Conservation (phyloP, 2,329 filamentous ascomycete genomes). For the Penicillium sp. region DNA sequence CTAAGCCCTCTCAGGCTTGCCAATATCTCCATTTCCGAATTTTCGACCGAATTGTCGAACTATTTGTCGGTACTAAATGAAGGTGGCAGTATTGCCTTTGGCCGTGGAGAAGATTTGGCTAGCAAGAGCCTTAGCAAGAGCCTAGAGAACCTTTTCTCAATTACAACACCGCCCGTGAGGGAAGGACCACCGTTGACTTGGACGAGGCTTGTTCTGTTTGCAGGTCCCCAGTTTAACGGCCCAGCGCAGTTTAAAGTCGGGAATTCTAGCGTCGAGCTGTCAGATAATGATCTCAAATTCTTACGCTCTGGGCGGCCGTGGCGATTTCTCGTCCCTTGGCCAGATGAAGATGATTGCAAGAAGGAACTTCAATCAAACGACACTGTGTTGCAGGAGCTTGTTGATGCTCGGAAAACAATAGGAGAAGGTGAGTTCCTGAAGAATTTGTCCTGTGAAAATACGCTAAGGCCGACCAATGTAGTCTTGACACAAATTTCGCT, state of each 20-base stretch:
- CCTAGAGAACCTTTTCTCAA: too few relatives aligned
- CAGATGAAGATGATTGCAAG: not conserved
- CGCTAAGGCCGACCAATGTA: constrained; percentile 1
- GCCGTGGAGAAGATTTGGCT: constrained; percentile 1
- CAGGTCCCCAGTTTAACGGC: not conserved
- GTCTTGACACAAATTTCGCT: not conserved
- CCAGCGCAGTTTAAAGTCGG: constrained; percentile 1
- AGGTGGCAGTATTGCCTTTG: constrained; percentile 5
- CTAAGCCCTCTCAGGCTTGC: too few relatives aligned
- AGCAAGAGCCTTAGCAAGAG: too few relatives aligned
- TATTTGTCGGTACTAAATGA: constrained; percentile 4
- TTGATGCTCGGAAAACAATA: not conserved
- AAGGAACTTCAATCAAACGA: constrained; percentile 5
- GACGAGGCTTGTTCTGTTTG: too few relatives aligned
- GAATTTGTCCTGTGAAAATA: not conserved
- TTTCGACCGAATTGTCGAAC: not conserved
- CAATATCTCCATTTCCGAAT: too few relatives aligned
- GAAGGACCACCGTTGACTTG: too few relatives aligned
- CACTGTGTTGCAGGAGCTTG: constrained; percentile 2
- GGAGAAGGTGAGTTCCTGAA: not conserved
- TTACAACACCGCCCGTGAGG: too few relatives aligned
- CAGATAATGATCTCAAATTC: constrained; percentile 1
- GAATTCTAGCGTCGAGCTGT: constrained; percentile 3
- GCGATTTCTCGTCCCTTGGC: too few relatives aligned
- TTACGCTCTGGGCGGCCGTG: constrained; percentile 4